Evolutionary conservation across 2,329 filamentous ascomycete genomes (phyloP), one percentile per base, ranked within the genome.

Genomic region (Hyphodiscus sp.): DNA sequence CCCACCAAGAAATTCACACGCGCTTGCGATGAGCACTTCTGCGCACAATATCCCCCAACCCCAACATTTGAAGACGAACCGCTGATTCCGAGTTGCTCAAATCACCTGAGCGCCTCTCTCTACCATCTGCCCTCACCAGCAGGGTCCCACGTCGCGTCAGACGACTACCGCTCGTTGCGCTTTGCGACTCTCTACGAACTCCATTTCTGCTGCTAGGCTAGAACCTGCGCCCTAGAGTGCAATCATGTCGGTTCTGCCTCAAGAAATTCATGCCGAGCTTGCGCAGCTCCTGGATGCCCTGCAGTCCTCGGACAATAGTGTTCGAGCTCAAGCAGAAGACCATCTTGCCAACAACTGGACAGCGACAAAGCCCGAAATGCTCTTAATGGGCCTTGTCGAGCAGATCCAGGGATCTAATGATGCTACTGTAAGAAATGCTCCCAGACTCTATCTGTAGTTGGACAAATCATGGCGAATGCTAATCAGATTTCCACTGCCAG

Each of bases 351-450:
- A 83, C 72, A 91, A 91, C 77, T 99, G 94, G 94, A 87, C 91
- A 38, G 75, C 76, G 58, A 79, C 82, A 53, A 82, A 87, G 57
- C 91, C 94, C 38, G 91, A 96, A 66, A 80, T 95, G 63, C 78
- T 97, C 63, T 76, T 99, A 68, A 94, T 97, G 87, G 94, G 91
- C 61, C 76, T 99, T 64, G 91, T 87, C 42, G 94, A 97, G 74
- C 92, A 97, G 73, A 85, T 96, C 63, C 84, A 89, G 66, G 83
- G 80, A 60, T 83, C 87, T n/a, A 81, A 82, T 62, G 64, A 69
- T 55, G 54, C 64, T 23, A 65, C 60, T n/a, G 67, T 69, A 60
- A 57, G 61, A 49, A 41, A 41, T 44, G 47, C 53, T n/a, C 33
- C n/a, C 44, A 43, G 45, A 53, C 33, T 23, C 18, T 30, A 8